Base-by-base conservation (phyloP, 768 basidiomycete genomes). In the Termitomyces sp. region DNA sequence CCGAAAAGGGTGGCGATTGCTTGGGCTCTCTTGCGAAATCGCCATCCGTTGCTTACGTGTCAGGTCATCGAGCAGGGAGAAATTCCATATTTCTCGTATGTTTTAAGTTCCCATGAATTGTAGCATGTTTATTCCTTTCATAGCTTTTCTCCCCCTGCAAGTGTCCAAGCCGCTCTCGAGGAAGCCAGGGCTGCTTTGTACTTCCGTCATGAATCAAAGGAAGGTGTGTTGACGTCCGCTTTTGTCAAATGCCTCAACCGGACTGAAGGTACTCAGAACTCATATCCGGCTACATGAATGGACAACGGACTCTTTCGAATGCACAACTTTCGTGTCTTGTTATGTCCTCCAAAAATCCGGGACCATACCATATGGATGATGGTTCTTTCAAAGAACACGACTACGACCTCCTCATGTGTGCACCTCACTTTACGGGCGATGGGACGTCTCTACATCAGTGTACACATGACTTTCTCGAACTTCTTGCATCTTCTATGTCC, bases 391-490 rank as follows among this genome's bases (percentile, higher is more conserved):
- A 62, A 38, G 50, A 57, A 14, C 43, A 38, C 2, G 60, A 59
- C 14, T 68, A 61, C 52, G 60, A 87, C 60, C 64, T 87, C 46
- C 72, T 85, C 62, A 78, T 87, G 62, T 80, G 79, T 57, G 80
- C 82, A 1, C 78, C 83, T 38, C 86, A 88, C 64, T 87, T 82
- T 65, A 71, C 86, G 38, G 85, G 85, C 23, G 86, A 88, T 59
- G 86, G 86, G 28, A 84, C 85, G 72, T 81, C 84, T 0, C 69
- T 87, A 9, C 85, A 87, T 63, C 74, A 78, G 55, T 81, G 81
- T 37, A 82, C 83, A 42, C 84, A 86, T 66, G 86, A 87, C 57
- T 76, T 89, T 49, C 77, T 87, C 57, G 67, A 69, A 17, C 65
- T 55, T 62, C 80, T 62, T 71, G 72, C 40, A 5, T 70, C 66